Percentiles rank a stretch among this genome's conserved stretches.
Evolutionary conservation across 2,329 filamentous ascomycete genomes (phyloP).

Genomic region (Purpureocillium lavendulum): DNA sequence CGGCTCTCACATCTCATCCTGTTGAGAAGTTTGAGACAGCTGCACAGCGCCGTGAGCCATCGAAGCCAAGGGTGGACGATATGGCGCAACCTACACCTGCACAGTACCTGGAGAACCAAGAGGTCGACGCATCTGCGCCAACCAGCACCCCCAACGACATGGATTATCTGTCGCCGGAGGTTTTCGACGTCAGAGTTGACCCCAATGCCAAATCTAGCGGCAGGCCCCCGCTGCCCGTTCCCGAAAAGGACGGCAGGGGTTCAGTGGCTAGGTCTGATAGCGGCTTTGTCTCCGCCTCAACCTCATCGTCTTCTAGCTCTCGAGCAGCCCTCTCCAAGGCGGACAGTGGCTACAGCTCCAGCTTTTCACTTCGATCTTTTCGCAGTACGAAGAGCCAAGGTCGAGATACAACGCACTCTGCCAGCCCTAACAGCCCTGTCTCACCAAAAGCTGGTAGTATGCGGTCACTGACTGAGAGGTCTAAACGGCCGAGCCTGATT

Average conservation of each 20-base stretch:
- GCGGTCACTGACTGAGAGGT: too few species aligned
- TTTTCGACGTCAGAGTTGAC: conserved; percentile 33
- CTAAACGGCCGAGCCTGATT: not conserved
- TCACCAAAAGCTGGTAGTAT: too few species aligned
- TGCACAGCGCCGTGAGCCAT: too few species aligned
- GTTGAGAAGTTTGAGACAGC: too few species aligned
- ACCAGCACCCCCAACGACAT: not conserved
- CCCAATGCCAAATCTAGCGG: conserved; percentile 29
- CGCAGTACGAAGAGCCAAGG: conserved; percentile 19
- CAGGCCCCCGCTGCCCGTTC: too few species aligned
- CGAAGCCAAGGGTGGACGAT: too few species aligned
- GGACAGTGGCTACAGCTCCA: conserved; percentile 56
- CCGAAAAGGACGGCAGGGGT: not conserved
- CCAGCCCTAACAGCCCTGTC: not conserved
- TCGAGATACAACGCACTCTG: conserved; percentile 12
- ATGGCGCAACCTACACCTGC: too few species aligned
- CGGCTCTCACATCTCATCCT: too few species aligned
- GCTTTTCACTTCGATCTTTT: conserved; percentile 48
- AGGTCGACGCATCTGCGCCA: not conserved
- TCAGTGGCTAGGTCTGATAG: conserved; percentile 31
- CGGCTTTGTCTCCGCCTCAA: conserved; percentile 39
- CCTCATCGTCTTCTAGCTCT: conserved; percentile 32
- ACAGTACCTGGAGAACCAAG: too few species aligned
- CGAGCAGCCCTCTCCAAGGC: conserved; percentile 43
- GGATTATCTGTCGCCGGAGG: conserved; percentile 21